Evolutionary conservation across 192 early-diverging fungal species (phyloP).

Genomic region (Coemansia sp.): DNA sequence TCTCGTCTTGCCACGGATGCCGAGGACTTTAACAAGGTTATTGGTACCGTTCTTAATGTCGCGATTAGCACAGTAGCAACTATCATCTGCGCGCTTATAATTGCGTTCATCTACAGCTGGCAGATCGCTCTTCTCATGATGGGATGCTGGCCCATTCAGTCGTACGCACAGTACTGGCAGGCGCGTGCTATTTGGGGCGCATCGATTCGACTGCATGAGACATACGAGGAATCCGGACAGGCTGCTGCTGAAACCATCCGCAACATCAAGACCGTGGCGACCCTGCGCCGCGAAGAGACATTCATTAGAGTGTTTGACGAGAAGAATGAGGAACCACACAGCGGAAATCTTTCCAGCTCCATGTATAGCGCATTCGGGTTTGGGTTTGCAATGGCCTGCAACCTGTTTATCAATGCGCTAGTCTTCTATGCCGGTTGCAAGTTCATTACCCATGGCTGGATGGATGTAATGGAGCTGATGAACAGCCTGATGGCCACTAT

Average conservation of each 20-base stretch:
- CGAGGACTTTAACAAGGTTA: conserved; percentile 41
- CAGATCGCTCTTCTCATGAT: conserved; percentile 62
- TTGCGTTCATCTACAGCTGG: conserved; percentile 61
- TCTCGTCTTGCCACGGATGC: conserved; percentile 72
- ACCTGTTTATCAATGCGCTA: conserved; percentile 57
- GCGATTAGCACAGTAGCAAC: conserved; percentile 24
- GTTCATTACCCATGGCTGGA: conserved; percentile 53
- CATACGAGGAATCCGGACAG: conserved; percentile 64
- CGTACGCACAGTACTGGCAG: conserved; percentile 61
- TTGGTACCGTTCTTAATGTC: conserved; percentile 25
- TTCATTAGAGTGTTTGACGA: conserved; percentile 44
- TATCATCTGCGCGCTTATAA: conserved; percentile 23
- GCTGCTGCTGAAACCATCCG: conserved; percentile 79
- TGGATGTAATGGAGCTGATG: conserved; percentile 30
- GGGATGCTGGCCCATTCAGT: conserved; percentile 65
- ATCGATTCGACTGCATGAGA: conserved; percentile 53
- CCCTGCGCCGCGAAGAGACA: conserved; percentile 61
- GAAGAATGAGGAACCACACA: conserved; percentile 47
- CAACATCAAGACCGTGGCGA: conserved; percentile 80
- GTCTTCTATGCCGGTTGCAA: conserved; percentile 59
- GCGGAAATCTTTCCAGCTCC: conserved; percentile 23
- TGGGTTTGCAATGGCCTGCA: conserved; percentile 54
- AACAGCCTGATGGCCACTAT: conserved; percentile 51
- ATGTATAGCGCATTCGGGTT: conserved; percentile 49
- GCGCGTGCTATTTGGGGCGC: conserved; percentile 48